These are phyloP conservation scores for Kwoniella botswanensis DNA, from an alignment of 768 basidiomycete species.

Conservation along the genomic window DNA sequence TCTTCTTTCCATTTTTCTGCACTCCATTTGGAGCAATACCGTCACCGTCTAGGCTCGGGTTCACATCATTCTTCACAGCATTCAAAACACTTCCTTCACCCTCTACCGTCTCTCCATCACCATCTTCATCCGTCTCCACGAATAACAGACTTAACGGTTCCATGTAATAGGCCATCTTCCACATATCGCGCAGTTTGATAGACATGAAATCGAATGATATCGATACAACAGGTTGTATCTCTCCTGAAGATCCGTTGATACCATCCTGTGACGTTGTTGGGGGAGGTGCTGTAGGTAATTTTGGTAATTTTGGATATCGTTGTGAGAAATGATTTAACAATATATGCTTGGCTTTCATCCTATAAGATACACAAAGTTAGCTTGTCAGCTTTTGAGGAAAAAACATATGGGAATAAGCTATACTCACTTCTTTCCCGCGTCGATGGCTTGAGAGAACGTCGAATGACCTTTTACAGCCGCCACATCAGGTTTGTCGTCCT, in stretches of 20 bases:
- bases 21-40: too few relatives aligned
- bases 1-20: background rate
- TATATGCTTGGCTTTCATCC: slow-evolving; percentile 82
- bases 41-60: too few relatives aligned
- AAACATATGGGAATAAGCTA: background rate
- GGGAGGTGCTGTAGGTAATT: slow-evolving; percentile 56
- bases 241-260: slow-evolving; percentile 5
- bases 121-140: slow-evolving; percentile 54
- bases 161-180: slow-evolving; percentile 80
- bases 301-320: slow-evolving; percentile 86
- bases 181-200: slow-evolving; percentile 76
- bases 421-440: slow-evolving; percentile 71
- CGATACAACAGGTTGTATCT: slow-evolving; percentile 64
- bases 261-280: slow-evolving; percentile 28
- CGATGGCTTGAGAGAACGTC: slow-evolving; percentile 86
- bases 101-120: slow-evolving; percentile 26
- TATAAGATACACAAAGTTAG: slow-evolving; percentile 50
- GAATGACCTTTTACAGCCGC: slow-evolving; percentile 81
- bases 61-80: slow-evolving; percentile 27
- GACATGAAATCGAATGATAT: slow-evolving; percentile 82
- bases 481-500: slow-evolving; percentile 76
- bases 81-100: slow-evolving; percentile 33
- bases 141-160: slow-evolving; percentile 67
- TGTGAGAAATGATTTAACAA: slow-evolving; percentile 97
- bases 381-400: background rate